Percentiles rank a stretch among this genome's conserved stretches.
Conservation (phyloP, 1,284 basidiomycete genomes). For the Boletus semigastroideus region DNA sequence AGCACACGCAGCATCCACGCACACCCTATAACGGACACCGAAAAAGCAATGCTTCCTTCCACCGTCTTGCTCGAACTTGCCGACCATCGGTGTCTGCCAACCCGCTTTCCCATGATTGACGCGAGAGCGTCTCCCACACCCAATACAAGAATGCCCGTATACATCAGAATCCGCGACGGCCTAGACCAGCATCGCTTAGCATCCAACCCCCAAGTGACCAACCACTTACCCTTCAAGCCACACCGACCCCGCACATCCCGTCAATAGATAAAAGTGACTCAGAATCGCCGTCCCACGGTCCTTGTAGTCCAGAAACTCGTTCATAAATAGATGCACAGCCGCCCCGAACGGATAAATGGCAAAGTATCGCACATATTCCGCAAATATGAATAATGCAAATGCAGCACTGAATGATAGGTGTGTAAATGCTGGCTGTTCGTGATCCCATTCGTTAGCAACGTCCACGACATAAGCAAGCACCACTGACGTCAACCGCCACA, state of each 20-base stretch:
- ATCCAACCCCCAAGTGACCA: neutral
- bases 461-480: conserved; percentile 11
- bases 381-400: conserved; percentile 92
- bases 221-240: conserved; percentile 90
- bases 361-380: conserved; percentile 96
- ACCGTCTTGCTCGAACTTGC: conserved; percentile 83
- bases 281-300: conserved; percentile 96
- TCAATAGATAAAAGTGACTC: conserved; percentile 95
- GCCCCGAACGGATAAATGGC: conserved; percentile 97
- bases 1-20: conserved; percentile 71
- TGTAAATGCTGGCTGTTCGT: conserved; percentile 85
- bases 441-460: conserved; percentile 19
- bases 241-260: conserved; percentile 89
- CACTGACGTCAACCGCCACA: conserved; percentile 86
- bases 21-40: conserved; percentile 65
- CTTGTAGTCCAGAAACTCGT: conserved; percentile 95
- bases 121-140: conserved; percentile 96
- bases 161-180: conserved; percentile 69
- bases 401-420: conserved; percentile 93
- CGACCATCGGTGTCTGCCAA: conserved; percentile 85
- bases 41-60: conserved; percentile 88
- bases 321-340: conserved; percentile 92
- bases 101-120: conserved; percentile 85
- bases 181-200: conserved; percentile 39
- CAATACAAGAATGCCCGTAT: conserved; percentile 88